Evolutionary conservation across 2,329 filamentous ascomycete species (phyloP).

Genomic region (Colletotrichum lini): DNA sequence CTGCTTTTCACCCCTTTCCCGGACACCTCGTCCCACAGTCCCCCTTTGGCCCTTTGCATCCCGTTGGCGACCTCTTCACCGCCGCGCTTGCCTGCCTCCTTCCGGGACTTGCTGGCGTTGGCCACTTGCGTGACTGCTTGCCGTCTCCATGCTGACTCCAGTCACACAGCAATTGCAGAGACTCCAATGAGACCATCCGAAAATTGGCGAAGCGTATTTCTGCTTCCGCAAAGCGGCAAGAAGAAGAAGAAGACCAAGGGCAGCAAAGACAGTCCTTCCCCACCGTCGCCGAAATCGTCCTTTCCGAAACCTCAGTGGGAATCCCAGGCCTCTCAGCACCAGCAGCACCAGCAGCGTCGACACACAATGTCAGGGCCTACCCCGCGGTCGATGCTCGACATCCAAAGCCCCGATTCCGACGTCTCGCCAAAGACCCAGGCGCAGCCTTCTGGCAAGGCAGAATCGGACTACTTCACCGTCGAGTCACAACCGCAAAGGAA

Average conservation of each 20-base stretch:
- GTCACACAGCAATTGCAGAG: conserved; percentile 18
- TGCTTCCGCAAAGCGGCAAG: conserved; percentile 37
- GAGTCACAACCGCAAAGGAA: conserved; percentile 17
- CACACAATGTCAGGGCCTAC: conserved; percentile 37
- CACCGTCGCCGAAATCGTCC: conserved; percentile 13
- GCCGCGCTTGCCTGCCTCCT: conserved; percentile 13
- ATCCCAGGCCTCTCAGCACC: not conserved
- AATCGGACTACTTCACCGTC: conserved; percentile 48
- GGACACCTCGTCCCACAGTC: not conserved
- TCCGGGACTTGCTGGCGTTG: not conserved
- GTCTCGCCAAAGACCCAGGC: conserved; percentile 58
- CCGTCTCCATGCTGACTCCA: conserved; percentile 31
- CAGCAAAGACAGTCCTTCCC: conserved; percentile 23
- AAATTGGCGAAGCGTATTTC: conserved; percentile 39
- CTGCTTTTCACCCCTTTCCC: not conserved
- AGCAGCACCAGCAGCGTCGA: conserved; percentile 8
- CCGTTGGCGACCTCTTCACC: not conserved
- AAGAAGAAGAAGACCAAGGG: conserved; percentile 37
- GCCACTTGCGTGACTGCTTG: conserved; percentile 10
- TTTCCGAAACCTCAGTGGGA: conserved; percentile 26
- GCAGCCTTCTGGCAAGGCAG: conserved; percentile 45
- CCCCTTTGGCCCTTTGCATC: not conserved
- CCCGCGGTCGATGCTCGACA: conserved; percentile 46
- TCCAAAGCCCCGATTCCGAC: conserved; percentile 57
- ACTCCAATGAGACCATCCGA: conserved; percentile 36